phyloP scores from a whole-genome alignment of 2,329 filamentous ascomycete species.

The Ascochyta clinopodiicola region DNA sequence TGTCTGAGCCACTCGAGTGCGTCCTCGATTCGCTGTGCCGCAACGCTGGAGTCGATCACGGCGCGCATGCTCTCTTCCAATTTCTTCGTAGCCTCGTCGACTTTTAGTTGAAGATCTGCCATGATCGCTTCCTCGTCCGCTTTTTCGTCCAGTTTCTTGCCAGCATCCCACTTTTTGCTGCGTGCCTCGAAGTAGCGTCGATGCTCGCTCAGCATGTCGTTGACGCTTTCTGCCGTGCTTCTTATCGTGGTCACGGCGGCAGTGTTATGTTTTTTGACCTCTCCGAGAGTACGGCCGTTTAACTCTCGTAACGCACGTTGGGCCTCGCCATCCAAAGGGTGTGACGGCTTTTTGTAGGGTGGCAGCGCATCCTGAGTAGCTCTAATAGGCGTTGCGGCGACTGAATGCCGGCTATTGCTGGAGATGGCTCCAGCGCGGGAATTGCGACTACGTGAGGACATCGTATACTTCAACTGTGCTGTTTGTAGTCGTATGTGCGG shows the following conservation, averaged over 20 bases:
- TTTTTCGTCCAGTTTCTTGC: conserved; percentile 45
- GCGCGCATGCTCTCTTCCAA: conserved; percentile 65
- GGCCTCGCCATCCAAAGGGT: conserved; percentile 57
- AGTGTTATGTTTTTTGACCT: conserved; percentile 58
- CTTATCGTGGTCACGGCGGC: conserved; percentile 57
- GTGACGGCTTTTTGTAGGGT: conserved; percentile 62
- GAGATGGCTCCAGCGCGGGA: conserved; percentile 25
- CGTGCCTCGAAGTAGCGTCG: conserved; percentile 46
- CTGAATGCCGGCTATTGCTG: conserved; percentile 23
- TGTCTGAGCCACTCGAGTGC: conserved; percentile 53
- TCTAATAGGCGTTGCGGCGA: conserved; percentile 15
- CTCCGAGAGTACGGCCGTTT: conserved; percentile 49
- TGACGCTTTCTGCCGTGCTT: conserved; percentile 59
- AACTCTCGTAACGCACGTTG: conserved; percentile 57
- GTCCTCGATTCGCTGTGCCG: conserved; percentile 53
- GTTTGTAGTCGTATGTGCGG: background rate
- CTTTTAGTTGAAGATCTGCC: conserved; percentile 51
- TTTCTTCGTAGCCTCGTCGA: conserved; percentile 59
- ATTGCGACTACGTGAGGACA: conserved; percentile 34
- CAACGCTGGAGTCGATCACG: conserved; percentile 63
- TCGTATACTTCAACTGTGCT: background rate
- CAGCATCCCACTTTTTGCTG: conserved; percentile 44
- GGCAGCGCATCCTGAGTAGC: conserved; percentile 40
- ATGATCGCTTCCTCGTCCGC: conserved; percentile 50
- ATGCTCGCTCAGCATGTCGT: conserved; percentile 59